A percentile compares a stretch with the other conserved stretches of the same genome.
phyloP scores from a whole-genome alignment of 345 rosid species.

The Cardiospermum halicacabum region DNA sequence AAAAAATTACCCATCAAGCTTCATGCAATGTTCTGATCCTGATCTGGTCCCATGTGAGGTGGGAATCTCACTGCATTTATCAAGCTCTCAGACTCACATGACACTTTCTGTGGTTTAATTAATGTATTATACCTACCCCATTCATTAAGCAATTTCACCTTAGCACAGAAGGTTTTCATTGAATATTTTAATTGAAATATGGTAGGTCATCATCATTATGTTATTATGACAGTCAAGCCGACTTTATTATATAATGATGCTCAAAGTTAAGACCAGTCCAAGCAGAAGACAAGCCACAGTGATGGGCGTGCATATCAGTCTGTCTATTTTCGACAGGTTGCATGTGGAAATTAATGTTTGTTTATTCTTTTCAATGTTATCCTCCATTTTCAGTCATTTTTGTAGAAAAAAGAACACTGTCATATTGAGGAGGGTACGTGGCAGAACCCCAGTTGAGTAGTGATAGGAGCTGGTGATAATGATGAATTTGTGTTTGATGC shows the following conservation, averaged over 20 bases:
- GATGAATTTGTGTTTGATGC: too few species aligned
- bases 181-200: background rate
- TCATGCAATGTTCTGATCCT: background rate
- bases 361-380: too few species aligned
- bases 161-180: background rate
- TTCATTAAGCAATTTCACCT: background rate
- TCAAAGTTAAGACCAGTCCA: conserved; percentile 24
- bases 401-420: too few species aligned
- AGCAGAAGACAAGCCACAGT: background rate
- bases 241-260: too few species aligned
- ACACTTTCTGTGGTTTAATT: conserved; percentile 11
- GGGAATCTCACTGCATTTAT: conserved; percentile 41
- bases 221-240: background rate
- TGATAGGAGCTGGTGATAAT: background rate
- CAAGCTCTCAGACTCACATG: conserved; percentile 35
- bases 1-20: too few species aligned
- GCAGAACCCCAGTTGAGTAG: too few species aligned
- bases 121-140: background rate
- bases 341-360: too few species aligned
- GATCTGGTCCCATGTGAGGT: conserved; percentile 46
- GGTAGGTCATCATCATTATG: too few species aligned
- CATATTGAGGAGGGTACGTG: too few species aligned
- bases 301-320: background rate
- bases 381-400: too few species aligned
- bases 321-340: too few species aligned